phyloP scores from a whole-genome alignment of 768 basidiomycete genomes.

The Podaxis sp. region DNA sequence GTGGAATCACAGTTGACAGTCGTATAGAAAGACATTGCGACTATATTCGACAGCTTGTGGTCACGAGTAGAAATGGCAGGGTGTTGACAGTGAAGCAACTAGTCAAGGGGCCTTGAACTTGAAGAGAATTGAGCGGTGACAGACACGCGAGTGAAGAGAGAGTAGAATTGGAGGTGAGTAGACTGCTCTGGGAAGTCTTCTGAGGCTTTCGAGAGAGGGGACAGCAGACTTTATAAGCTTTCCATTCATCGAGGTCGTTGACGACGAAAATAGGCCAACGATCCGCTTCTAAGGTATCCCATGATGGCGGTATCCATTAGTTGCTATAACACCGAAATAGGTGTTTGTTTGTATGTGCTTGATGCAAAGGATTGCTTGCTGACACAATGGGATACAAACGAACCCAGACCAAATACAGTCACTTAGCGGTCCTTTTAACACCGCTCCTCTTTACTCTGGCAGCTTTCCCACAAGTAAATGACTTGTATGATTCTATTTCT shows the following conservation, averaged over 20 bases:
- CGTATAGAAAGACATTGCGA: conserved; percentile 9
- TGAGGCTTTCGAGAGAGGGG: background rate
- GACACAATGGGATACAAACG: background rate
- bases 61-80: background rate
- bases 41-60: background rate
- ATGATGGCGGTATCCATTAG: background rate
- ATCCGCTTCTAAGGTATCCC: background rate
- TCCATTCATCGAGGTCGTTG: background rate
- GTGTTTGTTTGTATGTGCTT: background rate
- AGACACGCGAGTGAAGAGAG: background rate
- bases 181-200: background rate
- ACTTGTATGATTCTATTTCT: too few relatives aligned
- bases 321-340: background rate
- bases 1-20: background rate
- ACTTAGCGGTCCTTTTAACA: too few relatives aligned
- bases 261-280: background rate
- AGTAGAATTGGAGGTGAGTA: background rate
- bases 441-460: too few relatives aligned
- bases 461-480: too few relatives aligned
- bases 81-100: conserved; percentile 10
- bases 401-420: background rate
- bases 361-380: background rate
- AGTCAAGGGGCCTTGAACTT: conserved; percentile 14
- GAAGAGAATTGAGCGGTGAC: background rate
- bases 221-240: background rate